A percentile compares a stretch with the other conserved stretches of the same genome.
Conservation (phyloP, 2,329 filamentous ascomycete species). For the Didymella exigua region DNA sequence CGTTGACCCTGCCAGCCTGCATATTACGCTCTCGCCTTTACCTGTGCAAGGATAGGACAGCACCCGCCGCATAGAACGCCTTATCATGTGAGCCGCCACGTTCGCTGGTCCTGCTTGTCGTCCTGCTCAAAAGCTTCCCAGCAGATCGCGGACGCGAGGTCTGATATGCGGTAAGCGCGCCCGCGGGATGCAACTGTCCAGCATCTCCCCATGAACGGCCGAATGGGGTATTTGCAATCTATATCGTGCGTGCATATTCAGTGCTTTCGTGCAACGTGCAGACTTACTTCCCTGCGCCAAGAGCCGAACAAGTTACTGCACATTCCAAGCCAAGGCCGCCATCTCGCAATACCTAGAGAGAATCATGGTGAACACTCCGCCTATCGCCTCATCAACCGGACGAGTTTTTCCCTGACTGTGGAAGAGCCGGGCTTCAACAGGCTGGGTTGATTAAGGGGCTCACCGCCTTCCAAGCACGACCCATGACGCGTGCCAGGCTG, state of each 20-base stretch:
- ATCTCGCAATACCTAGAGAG: neutral
- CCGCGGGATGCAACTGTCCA: neutral
- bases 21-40: neutral
- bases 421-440: neutral
- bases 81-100: neutral
- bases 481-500: neutral
- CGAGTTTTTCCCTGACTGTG: neutral
- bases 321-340: neutral
- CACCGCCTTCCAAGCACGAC: neutral
- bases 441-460: neutral
- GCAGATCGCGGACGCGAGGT: neutral
- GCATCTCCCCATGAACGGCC: neutral
- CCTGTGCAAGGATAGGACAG: neutral
- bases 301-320: constrained; percentile 2
- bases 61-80: neutral
- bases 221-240: neutral
- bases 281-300: constrained; percentile 1
- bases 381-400: neutral
- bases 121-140: neutral
- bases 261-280: neutral
- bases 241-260: neutral
- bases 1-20: neutral
- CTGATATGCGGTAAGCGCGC: neutral
- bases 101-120: neutral
- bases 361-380: neutral